Percentiles rank a stretch among this genome's conserved stretches.
Conservation (phyloP, 106 monocot genomes). For the Narthecium ossifragum region DNA sequence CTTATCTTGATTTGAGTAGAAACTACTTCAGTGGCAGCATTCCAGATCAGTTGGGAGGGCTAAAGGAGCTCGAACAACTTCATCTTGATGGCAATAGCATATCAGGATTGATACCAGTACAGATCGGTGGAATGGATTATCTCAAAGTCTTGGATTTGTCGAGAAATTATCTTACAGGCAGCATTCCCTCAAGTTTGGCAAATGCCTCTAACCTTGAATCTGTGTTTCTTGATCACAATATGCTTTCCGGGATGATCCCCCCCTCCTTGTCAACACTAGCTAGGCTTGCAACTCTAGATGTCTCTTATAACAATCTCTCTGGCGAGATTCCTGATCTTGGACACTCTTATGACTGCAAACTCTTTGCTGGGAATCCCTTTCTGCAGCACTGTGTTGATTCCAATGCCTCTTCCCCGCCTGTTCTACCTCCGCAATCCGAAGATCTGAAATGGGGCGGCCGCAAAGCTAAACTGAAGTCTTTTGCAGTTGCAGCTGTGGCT, state of each 20-base stretch:
- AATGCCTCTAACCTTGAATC: conserved; percentile 29
- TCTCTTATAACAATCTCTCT: conserved; percentile 70
- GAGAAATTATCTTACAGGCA: conserved; percentile 31
- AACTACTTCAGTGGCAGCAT: conserved; percentile 29
- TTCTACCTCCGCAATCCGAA: neutral
- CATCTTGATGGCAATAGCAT: conserved; percentile 29
- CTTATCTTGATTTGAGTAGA: conserved; percentile 29
- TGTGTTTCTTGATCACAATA: conserved; percentile 42
- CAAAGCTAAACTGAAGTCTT: conserved; percentile 18
- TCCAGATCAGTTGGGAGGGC: conserved; percentile 21
- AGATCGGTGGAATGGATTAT: conserved; percentile 32
- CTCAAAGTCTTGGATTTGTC: conserved; percentile 47
- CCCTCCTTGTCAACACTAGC: conserved; percentile 21
- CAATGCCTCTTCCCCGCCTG: conserved; percentile 2
- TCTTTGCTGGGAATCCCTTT: conserved; percentile 46
- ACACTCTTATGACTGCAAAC: conserved; percentile 22
- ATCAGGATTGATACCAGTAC: conserved; percentile 30
- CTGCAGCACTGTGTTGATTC: conserved; percentile 28
- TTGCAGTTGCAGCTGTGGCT: conserved; percentile 21
- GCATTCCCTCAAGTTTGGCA: conserved; percentile 36
- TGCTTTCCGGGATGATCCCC: conserved; percentile 48
- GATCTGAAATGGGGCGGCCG: neutral
- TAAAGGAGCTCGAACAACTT: conserved; percentile 19
- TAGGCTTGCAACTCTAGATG: conserved; percentile 32
- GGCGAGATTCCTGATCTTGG: conserved; percentile 39